phyloP scores from a whole-genome alignment of 768 basidiomycete species.

The Trametes sanguinea region DNA sequence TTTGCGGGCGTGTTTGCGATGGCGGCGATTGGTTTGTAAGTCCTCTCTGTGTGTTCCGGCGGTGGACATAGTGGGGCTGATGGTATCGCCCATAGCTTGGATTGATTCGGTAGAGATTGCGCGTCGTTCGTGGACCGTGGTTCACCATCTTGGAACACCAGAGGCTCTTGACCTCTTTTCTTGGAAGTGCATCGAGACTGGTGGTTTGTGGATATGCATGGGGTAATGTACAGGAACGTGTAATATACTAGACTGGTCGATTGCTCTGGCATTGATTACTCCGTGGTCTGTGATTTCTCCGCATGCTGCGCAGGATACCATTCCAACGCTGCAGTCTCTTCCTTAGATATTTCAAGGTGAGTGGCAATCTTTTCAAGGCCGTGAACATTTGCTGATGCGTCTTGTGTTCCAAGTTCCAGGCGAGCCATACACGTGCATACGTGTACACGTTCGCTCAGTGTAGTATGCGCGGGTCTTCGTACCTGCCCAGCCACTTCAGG shows the following conservation, averaged over 20 bases:
- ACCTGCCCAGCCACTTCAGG: too few relatives aligned
- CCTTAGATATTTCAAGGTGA: too few relatives aligned
- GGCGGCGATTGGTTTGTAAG: slow-evolving; percentile 33
- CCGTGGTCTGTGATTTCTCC: too few relatives aligned
- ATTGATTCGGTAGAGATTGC: not conserved
- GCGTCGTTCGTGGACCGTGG: too few relatives aligned
- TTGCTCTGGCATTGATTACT: too few relatives aligned
- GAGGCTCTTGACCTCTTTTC: not conserved
- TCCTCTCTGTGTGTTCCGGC: not conserved
- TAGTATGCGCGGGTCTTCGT: too few relatives aligned
- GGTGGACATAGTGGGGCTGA: not conserved
- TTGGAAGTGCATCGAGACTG: not conserved
- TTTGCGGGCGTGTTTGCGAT: slow-evolving; percentile 63
- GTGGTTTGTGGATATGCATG: not conserved
- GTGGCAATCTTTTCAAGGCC: too few relatives aligned
- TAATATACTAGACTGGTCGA: not conserved
- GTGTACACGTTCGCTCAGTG: too few relatives aligned
- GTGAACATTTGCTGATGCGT: too few relatives aligned
- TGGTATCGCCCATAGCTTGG: not conserved
- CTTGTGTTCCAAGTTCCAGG: too few relatives aligned
- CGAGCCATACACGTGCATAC: too few relatives aligned
- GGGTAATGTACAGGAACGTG: slow-evolving; percentile 8
- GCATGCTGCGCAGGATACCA: not conserved
- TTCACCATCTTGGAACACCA: too few relatives aligned
- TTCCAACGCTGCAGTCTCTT: not conserved